Conservation (phyloP, 805 yeast genomes). For the Zygoascus tannicola region DNA sequence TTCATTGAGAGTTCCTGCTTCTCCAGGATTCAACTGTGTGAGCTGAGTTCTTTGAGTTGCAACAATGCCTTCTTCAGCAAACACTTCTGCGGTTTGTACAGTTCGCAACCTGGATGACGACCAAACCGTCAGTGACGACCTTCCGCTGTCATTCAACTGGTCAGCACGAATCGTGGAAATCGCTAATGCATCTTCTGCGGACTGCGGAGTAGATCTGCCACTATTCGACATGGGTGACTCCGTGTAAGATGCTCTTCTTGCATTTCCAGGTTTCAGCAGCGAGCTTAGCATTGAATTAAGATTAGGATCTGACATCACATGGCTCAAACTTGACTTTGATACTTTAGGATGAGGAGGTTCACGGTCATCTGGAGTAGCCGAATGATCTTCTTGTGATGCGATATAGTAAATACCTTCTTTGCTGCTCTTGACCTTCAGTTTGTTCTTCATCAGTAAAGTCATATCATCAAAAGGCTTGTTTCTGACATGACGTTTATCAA, state of each 20-base stretch:
- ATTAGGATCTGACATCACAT: background rate
- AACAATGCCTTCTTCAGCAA: constrained; percentile 48
- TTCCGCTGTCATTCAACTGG: constrained; percentile 44
- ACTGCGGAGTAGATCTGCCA: constrained; percentile 20
- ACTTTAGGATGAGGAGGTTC: background rate
- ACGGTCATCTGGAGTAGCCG: background rate
- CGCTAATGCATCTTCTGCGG: constrained; percentile 18
- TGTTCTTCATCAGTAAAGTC: background rate
- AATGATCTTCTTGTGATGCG: background rate
- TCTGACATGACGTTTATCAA: constrained; percentile 15
- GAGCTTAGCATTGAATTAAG: background rate
- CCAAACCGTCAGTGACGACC: constrained; percentile 76
- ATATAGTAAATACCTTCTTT: constrained; percentile 1
- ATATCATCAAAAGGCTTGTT: background rate
- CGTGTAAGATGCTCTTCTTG: background rate
- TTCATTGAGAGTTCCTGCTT: constrained; percentile 58
- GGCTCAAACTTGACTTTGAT: background rate
- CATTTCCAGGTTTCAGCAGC: background rate
- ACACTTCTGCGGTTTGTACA: constrained; percentile 63
- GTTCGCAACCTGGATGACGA: constrained; percentile 86
- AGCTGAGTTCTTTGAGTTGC: constrained; percentile 73
- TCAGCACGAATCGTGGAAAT: constrained; percentile 20
- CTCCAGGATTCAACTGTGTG: constrained; percentile 85
- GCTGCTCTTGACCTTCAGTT: background rate
- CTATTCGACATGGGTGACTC: background rate